These are phyloP conservation scores for Colletotrichum liriopes DNA, from an alignment of 2,329 filamentous ascomycete genomes.

Conservation along the genomic window DNA sequence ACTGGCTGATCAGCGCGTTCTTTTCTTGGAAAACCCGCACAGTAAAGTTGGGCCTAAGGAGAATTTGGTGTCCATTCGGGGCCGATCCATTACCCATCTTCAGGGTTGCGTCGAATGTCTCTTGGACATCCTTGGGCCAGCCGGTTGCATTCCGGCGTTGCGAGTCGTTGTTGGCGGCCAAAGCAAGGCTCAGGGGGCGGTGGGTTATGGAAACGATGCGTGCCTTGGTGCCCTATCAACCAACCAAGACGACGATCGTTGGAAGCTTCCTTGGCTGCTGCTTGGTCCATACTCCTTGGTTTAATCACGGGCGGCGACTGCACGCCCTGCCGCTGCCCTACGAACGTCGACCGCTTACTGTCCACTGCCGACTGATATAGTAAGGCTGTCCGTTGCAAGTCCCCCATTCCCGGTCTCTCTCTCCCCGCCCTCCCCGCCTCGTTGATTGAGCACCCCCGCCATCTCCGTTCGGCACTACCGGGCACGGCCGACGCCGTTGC, in stretches of 20 bases:
- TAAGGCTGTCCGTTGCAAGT: background rate
- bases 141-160: background rate
- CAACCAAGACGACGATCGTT: constrained; percentile 7
- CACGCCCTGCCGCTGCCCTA: background rate
- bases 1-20: constrained; percentile 21
- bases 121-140: background rate
- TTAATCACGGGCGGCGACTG: constrained; percentile 8
- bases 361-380: background rate
- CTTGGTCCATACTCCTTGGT: constrained; percentile 20
- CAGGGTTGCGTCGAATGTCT: constrained; percentile 13
- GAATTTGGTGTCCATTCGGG: constrained; percentile 3
- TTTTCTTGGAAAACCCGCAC: constrained; percentile 27
- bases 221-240: background rate
- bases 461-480: constrained; percentile 36
- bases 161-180: constrained; percentile 3
- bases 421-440: constrained; percentile 7
- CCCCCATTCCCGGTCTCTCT: background rate
- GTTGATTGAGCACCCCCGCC: constrained; percentile 34
- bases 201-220: constrained; percentile 4
- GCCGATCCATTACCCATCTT: constrained; percentile 6
- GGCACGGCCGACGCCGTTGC: constrained; percentile 19
- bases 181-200: background rate
- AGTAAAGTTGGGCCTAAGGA: constrained; percentile 13
- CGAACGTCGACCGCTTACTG: background rate
- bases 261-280: background rate